Conservation (phyloP, 1,284 basidiomycete genomes). For the Sparassis latifolia region DNA sequence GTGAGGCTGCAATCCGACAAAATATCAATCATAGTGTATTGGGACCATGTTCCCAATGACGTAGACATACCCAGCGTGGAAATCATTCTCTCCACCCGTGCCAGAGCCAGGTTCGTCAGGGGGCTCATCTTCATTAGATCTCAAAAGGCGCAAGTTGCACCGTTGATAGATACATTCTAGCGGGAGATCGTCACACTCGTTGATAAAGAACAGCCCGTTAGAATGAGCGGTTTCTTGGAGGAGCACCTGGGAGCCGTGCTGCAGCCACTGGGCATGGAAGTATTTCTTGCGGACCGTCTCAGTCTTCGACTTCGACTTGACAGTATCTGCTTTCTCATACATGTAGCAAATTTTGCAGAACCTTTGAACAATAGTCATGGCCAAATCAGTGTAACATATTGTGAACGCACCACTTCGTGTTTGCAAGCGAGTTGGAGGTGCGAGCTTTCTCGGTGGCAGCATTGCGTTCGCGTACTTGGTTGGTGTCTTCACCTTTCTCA, state of each 20-base stretch:
- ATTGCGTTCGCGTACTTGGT: slow-evolving; percentile 30
- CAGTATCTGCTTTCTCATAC: slow-evolving; percentile 31
- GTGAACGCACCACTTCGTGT: slow-evolving; percentile 46
- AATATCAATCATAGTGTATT: neutral
- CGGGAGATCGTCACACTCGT: slow-evolving; percentile 45
- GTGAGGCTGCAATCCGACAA: slow-evolving; percentile 10
- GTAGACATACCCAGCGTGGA: slow-evolving; percentile 42
- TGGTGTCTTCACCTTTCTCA: slow-evolving; percentile 40
- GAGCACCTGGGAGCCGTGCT: slow-evolving; percentile 57
- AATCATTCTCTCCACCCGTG: slow-evolving; percentile 36
- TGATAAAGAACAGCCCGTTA: slow-evolving; percentile 45
- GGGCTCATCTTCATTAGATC: slow-evolving; percentile 35
- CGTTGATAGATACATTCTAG: slow-evolving; percentile 49
- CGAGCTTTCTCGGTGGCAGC: slow-evolving; percentile 32
- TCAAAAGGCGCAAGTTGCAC: slow-evolving; percentile 41
- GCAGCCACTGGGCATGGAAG: slow-evolving; percentile 63
- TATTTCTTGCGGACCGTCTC: slow-evolving; percentile 25
- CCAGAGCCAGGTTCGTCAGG: slow-evolving; percentile 26
- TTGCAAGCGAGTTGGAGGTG: slow-evolving; percentile 38
- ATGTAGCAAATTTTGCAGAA: slow-evolving; percentile 60
- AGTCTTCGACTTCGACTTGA: neutral
- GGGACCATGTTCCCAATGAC: slow-evolving; percentile 1
- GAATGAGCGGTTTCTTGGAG: slow-evolving; percentile 61
- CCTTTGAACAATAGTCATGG: slow-evolving; percentile 31
- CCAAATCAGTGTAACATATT: neutral